phyloP scores from a whole-genome alignment of 2,329 filamentous ascomycete species.

The Magnaporthiopsis rhizophila region DNA sequence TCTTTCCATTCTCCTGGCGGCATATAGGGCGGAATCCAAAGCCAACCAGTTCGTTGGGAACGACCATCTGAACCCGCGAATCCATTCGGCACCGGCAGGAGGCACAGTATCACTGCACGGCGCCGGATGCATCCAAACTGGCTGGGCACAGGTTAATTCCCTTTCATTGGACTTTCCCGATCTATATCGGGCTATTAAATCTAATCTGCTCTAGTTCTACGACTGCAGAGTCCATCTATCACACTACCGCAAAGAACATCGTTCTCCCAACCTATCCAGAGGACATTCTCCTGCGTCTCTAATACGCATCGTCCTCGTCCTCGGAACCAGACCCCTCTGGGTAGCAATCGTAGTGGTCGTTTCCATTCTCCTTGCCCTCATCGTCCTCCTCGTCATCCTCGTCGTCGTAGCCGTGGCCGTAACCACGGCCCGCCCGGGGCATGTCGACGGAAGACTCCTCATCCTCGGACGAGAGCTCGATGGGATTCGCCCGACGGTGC shows the following conservation, averaged over 20 bases:
- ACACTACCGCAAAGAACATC: neutral
- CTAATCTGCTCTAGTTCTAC: too few species aligned
- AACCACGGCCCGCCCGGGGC: neutral
- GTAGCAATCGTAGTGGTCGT: neutral
- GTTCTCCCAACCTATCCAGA: neutral
- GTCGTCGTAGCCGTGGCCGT: neutral
- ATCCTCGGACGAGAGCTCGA: neutral
- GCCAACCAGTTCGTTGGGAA: too few species aligned
- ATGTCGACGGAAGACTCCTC: neutral
- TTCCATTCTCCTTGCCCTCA: neutral
- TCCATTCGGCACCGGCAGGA: too few species aligned
- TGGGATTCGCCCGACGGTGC: neutral
- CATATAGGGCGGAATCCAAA: too few species aligned
- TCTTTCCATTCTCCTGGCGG: too few species aligned
- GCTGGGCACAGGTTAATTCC: too few species aligned
- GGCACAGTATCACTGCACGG: too few species aligned
- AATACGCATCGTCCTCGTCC: neutral
- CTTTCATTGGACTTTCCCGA: too few species aligned
- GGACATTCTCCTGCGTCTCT: neutral
- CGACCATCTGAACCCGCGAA: too few species aligned
- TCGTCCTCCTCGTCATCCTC: neutral
- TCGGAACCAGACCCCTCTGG: neutral
- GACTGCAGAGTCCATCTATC: too few species aligned
- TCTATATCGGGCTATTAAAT: too few species aligned
- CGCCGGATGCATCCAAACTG: too few species aligned